Conservation (phyloP, 2,329 filamentous ascomycete species). For the Tothia fuscella region DNA sequence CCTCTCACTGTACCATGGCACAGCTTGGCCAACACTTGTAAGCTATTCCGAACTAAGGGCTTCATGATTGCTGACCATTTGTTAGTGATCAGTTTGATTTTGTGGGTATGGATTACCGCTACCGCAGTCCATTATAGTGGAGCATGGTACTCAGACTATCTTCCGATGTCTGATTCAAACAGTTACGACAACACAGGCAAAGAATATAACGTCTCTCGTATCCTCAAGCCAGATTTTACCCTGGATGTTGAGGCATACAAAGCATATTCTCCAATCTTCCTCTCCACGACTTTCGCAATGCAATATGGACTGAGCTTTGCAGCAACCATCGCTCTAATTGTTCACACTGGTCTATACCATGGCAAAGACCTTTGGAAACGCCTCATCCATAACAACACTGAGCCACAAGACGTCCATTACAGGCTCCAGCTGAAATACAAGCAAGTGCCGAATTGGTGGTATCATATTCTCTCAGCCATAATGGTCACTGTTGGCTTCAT, state of each 20-base stretch:
- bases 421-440: slow-evolving; percentile 20
- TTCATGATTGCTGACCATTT: too few relatives aligned
- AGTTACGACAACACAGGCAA: slow-evolving; percentile 25
- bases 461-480: slow-evolving; percentile 41
- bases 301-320: slow-evolving; percentile 28
- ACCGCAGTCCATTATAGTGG: slow-evolving; percentile 15
- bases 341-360: slow-evolving; percentile 25
- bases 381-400: slow-evolving; percentile 17
- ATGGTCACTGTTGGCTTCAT: slow-evolving; percentile 28
- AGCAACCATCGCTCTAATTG: slow-evolving; percentile 24
- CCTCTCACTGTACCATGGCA: slow-evolving; percentile 11
- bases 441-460: slow-evolving; percentile 26
- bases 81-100: slow-evolving; percentile 4
- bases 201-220: slow-evolving; percentile 22
- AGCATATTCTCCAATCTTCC: slow-evolving; percentile 25
- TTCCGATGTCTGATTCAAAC: slow-evolving; percentile 20
- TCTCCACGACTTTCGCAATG: slow-evolving; percentile 26
- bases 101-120: slow-evolving; percentile 16
- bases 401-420: slow-evolving; percentile 24
- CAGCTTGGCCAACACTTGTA: slow-evolving; percentile 14
- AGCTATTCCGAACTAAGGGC: slow-evolving; percentile 22
- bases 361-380: slow-evolving; percentile 29
- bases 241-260: slow-evolving; percentile 24
- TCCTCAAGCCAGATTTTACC: slow-evolving; percentile 20
- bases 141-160: slow-evolving; percentile 20